Evolutionary conservation across 2,329 filamentous ascomycete species (phyloP).

Genomic region (Diaporthe batatas): DNA sequence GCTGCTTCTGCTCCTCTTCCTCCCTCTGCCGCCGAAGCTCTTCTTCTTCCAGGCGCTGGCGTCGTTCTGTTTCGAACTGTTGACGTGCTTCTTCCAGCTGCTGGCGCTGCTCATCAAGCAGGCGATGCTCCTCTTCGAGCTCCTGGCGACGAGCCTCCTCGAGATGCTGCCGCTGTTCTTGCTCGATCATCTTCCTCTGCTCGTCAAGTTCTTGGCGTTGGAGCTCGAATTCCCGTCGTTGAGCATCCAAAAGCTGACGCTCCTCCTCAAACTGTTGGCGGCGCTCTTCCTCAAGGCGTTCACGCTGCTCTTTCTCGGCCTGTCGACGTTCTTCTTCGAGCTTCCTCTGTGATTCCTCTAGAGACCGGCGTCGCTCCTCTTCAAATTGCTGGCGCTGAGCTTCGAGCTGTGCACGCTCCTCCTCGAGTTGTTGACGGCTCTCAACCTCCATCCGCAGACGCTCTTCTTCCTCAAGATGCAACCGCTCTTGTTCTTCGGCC

Average conservation of each 20-base stretch:
- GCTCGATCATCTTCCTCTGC: slow-evolving; percentile 39
- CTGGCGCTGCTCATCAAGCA: slow-evolving; percentile 41
- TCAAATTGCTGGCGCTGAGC: slow-evolving; percentile 42
- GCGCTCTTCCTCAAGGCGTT: slow-evolving; percentile 46
- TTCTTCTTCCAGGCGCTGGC: slow-evolving; percentile 40
- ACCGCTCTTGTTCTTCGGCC: slow-evolving; percentile 50
- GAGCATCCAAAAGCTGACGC: slow-evolving; percentile 37
- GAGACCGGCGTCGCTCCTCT: slow-evolving; percentile 39
- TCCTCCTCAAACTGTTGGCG: slow-evolving; percentile 41
- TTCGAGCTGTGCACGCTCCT: slow-evolving; percentile 38
- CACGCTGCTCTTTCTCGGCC: slow-evolving; percentile 39
- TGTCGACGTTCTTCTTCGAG: slow-evolving; percentile 38
- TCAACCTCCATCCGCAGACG: slow-evolving; percentile 46
- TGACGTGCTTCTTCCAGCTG: slow-evolving; percentile 39
- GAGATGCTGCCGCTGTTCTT: slow-evolving; percentile 39
- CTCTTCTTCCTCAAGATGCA: slow-evolving; percentile 43
- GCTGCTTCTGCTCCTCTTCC: slow-evolving; percentile 48
- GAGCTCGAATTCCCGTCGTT: slow-evolving; percentile 41
- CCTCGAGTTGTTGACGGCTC: slow-evolving; percentile 38
- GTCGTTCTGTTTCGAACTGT: slow-evolving; percentile 40
- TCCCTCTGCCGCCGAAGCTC: slow-evolving; percentile 46
- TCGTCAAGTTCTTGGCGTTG: slow-evolving; percentile 40
- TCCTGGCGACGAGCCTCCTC: slow-evolving; percentile 39
- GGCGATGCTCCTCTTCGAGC: slow-evolving; percentile 38
- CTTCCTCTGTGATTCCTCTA: slow-evolving; percentile 38